These are phyloP conservation scores for Flaveria ramosissima DNA, from an alignment of 129 eudicot species.

Conservation along the genomic window DNA sequence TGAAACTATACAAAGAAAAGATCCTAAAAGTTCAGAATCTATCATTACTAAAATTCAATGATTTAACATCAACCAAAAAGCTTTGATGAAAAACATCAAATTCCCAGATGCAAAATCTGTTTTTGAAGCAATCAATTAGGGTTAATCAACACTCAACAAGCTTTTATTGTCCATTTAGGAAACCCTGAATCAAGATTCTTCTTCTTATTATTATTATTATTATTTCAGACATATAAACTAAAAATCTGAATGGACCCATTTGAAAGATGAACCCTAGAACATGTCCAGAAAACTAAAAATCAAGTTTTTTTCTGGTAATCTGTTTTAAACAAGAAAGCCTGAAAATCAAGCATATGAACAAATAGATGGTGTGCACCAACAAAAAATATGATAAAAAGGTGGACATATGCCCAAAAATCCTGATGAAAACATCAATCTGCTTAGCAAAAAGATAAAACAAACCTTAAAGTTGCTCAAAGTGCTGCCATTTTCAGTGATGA, in stretches of 20 bases:
- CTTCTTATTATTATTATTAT: background rate
- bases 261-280: constrained; percentile 9
- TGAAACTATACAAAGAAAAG: background rate
- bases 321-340: constrained; percentile 21
- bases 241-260: background rate
- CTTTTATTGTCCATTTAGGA: constrained; percentile 4
- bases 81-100: constrained; percentile 19
- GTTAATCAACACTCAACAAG: background rate
- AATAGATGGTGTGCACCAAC: constrained; percentile 18
- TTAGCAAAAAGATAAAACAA: constrained; percentile 33
- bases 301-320: background rate
- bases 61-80: constrained; percentile 18
- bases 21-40: background rate
- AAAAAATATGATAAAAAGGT: background rate
- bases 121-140: background rate
- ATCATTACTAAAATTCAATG: background rate
- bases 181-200: constrained; percentile 26
- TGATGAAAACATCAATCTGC: constrained; percentile 8
- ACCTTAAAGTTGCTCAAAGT: constrained; percentile 45
- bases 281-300: background rate
- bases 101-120: constrained; percentile 11
- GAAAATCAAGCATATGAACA: constrained; percentile 23
- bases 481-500: constrained; percentile 42
- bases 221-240: background rate
- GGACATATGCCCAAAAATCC: background rate